These are phyloP conservation scores for Cryptococcus hybrid DNA, from an alignment of 1,284 basidiomycete genomes.

Conservation along the genomic window DNA sequence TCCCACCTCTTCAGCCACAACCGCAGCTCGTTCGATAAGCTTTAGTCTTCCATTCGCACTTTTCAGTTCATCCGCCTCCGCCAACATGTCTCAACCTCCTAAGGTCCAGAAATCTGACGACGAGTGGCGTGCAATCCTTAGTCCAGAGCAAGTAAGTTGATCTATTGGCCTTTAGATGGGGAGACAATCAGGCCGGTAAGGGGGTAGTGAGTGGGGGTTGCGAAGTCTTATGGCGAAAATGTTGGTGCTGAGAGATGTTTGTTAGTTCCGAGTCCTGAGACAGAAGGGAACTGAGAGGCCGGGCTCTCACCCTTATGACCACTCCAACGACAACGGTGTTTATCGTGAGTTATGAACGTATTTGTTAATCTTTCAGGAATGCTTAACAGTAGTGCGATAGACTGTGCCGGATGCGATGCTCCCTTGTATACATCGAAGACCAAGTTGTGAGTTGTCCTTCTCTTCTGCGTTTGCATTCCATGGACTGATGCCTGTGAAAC, in stretches of 20 bases:
- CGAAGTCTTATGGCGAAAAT: background rate
- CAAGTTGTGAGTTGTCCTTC: constrained; percentile 62
- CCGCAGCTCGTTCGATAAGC: constrained; percentile 18
- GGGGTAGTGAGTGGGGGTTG: background rate
- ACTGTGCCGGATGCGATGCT: constrained; percentile 51
- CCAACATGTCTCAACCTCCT: constrained; percentile 16
- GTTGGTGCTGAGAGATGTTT: background rate
- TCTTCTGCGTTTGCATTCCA: background rate
- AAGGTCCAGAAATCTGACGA: constrained; percentile 62
- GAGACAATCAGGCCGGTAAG: background rate
- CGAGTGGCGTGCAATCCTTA: constrained; percentile 84
- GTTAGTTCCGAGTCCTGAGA: constrained; percentile 78
- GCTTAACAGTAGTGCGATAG: constrained; percentile 10
- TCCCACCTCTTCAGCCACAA: constrained; percentile 1
- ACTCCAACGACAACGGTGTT: constrained; percentile 60
- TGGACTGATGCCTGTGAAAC: background rate
- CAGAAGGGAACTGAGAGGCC: constrained; percentile 82
- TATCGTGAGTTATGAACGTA: constrained; percentile 54
- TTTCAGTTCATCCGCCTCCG: constrained; percentile 19
- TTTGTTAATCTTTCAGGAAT: background rate
- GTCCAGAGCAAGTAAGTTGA: constrained; percentile 70
- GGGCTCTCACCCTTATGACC: constrained; percentile 75
- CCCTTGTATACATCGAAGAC: constrained; percentile 77
- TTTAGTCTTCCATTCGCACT: constrained; percentile 28
- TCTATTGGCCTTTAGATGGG: background rate